Evolutionary conservation across 306 rosid genomes (phyloP).

Genomic region (Styphnolobium japonicum): DNA sequence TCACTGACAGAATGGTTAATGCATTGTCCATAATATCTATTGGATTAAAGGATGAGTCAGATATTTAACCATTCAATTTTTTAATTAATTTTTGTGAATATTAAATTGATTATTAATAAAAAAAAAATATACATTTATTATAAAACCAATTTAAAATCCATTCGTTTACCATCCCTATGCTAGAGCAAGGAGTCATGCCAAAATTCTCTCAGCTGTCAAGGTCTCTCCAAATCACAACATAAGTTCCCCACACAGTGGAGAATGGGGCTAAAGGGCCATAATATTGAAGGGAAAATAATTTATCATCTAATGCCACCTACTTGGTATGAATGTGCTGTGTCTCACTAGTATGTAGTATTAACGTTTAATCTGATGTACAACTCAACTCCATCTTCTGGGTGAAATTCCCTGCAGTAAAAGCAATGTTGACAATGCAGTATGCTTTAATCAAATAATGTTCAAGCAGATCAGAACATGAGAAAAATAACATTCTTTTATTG

Average conservation of each 20-base stretch:
- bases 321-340: conserved; percentile 4
- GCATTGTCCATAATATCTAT: too few species aligned
- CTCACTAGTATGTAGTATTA: neutral
- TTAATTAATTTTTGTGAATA: too few species aligned
- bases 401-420: neutral
- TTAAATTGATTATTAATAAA: too few species aligned
- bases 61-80: too few species aligned
- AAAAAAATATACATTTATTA: too few species aligned
- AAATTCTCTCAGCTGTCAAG: conserved; percentile 28
- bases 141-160: too few species aligned
- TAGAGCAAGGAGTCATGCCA: too few species aligned
- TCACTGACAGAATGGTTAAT: too few species aligned
- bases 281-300: neutral
- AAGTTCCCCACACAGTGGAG: conserved; percentile 17
- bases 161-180: too few species aligned
- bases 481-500: conserved; percentile 21
- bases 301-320: neutral
- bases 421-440: neutral
- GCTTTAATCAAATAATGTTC: neutral
- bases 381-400: neutral
- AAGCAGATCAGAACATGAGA: conserved; percentile 25
- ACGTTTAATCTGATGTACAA: neutral
- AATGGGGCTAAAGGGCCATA: conserved; percentile 24
- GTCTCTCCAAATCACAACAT: conserved; percentile 1
- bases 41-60: too few species aligned